Evolutionary conservation across 2,329 filamentous ascomycete genomes (phyloP).

Genomic region (Davidsoniella virescens): DNA sequence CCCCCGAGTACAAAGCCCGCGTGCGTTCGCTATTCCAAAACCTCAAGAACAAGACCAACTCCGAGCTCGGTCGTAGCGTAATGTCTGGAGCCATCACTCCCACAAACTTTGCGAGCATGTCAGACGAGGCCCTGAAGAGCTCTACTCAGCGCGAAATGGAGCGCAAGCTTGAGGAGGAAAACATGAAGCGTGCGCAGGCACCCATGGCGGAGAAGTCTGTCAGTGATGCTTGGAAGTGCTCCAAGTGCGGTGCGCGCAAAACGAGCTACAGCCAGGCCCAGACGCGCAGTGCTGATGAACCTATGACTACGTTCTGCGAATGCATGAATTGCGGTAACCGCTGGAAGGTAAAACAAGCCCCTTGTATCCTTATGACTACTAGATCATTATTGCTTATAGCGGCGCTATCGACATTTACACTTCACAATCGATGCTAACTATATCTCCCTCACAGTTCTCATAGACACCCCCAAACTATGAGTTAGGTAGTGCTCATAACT

Average conservation of each 20-base stretch:
- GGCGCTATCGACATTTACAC: too few relatives aligned
- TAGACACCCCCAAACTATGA: not conserved
- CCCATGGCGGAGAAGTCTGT: constrained; percentile 84
- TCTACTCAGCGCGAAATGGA: constrained; percentile 65
- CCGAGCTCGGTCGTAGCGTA: constrained; percentile 58
- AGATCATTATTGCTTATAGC: not conserved
- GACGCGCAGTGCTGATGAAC: constrained; percentile 89
- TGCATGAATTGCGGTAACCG: constrained; percentile 53
- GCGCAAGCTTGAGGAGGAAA: constrained; percentile 65
- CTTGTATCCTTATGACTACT: not conserved
- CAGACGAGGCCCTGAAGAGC: constrained; percentile 79
- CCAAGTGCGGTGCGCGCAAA: constrained; percentile 83
- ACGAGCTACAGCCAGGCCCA: constrained; percentile 95
- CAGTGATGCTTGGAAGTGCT: constrained; percentile 72
- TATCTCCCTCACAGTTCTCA: not conserved
- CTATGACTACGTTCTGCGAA: constrained; percentile 64
- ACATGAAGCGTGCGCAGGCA: constrained; percentile 95
- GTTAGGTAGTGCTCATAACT: not conserved
- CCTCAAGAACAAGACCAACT: constrained; percentile 82
- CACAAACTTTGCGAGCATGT: constrained; percentile 68
- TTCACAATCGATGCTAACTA: not conserved
- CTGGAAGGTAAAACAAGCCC: constrained; percentile 44
- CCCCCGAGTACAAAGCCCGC: constrained; percentile 65
- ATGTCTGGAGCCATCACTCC: constrained; percentile 57
- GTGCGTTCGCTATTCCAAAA: constrained; percentile 88